Base-by-base conservation (phyloP, 805 yeast genomes). In the Ogataea populi-albae region DNA sequence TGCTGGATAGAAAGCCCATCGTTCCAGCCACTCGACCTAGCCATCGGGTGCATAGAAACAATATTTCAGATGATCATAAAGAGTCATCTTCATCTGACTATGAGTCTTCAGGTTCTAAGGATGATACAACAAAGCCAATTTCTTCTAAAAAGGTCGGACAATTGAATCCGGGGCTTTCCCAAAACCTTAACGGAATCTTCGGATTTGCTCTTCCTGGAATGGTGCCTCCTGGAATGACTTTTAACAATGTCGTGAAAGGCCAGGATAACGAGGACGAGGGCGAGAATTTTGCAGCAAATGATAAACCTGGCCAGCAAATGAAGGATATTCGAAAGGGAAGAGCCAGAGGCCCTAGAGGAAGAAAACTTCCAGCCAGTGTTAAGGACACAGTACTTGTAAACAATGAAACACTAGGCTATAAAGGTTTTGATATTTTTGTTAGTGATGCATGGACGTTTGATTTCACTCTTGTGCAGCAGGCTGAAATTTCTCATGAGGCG, bases 291-390 rank as follows among this genome's bases (percentile, higher is more conserved):
- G 26, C 27, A 21, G 41, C 30, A 7, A 12, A 14, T 3, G 28
- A 36, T 17, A 27, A 21, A 16, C 32, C 32, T 6, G 34, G 37
- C 8, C 37, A 35, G 12, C 43, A 24, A 11, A 49, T 54, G 5
- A 42, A 39, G 6, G 76, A 73, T 50, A 57, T 57, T 4, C 57
- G 74, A 52, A 64, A 62, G 32, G 64, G 75, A 20, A 71, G 91
- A 50, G 81, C 79, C 1, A 79, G 65, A 46, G 93, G 91, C 0
- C 94, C 94, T 29, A 68, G 76, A 43, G 89, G 89, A 0, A 73
- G 86, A 41, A 77, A 75, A 49, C 59, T 82, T 35, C 93, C 93
- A 0, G 70, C 66, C 37, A 58, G 66, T n/a, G 73, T 79, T 9
- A 65, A 68, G 30, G 66, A 68, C 3, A 62, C 71, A 0, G 58